Evolutionary conservation across 1,139 yeast species (phyloP).

Genomic region (Hemisphaericaspora subhashii): DNA sequence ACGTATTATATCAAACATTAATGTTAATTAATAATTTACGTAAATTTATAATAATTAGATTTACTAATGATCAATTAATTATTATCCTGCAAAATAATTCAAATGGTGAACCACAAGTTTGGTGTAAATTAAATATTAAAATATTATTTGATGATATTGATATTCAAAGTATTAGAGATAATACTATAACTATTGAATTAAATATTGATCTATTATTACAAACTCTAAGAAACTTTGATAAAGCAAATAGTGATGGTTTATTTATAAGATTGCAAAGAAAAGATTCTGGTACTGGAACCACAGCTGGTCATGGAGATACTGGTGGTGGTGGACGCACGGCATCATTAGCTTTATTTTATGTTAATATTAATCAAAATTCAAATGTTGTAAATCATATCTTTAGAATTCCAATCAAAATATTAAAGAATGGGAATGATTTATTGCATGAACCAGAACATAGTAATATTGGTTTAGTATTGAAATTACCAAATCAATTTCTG

Average conservation of each 20-base stretch:
- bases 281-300: slow-evolving; percentile 19
- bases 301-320: slow-evolving; percentile 28
- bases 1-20: slow-evolving; percentile 29
- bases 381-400: slow-evolving; percentile 55
- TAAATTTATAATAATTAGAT: slow-evolving; percentile 40
- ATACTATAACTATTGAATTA: slow-evolving; percentile 53
- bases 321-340: slow-evolving; percentile 42
- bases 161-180: slow-evolving; percentile 45
- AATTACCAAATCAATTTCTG: slow-evolving; percentile 47
- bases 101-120: slow-evolving; percentile 57
- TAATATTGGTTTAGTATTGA: slow-evolving; percentile 49
- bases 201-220: slow-evolving; percentile 57
- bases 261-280: slow-evolving; percentile 53
- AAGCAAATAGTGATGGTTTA: slow-evolving; percentile 50
- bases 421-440: slow-evolving; percentile 47
- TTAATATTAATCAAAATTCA: slow-evolving; percentile 32
- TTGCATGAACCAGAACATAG: slow-evolving; percentile 50
- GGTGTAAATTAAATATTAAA: slow-evolving; percentile 52
- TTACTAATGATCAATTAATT: slow-evolving; percentile 45
- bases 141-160: slow-evolving; percentile 51
- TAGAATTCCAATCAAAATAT: slow-evolving; percentile 55
- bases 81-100: slow-evolving; percentile 51
- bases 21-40: slow-evolving; percentile 31
- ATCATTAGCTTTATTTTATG: slow-evolving; percentile 51
- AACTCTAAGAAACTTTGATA: slow-evolving; percentile 54